Base-by-base conservation (phyloP, 345 rosid species). In the Raphanus sativus region DNA sequence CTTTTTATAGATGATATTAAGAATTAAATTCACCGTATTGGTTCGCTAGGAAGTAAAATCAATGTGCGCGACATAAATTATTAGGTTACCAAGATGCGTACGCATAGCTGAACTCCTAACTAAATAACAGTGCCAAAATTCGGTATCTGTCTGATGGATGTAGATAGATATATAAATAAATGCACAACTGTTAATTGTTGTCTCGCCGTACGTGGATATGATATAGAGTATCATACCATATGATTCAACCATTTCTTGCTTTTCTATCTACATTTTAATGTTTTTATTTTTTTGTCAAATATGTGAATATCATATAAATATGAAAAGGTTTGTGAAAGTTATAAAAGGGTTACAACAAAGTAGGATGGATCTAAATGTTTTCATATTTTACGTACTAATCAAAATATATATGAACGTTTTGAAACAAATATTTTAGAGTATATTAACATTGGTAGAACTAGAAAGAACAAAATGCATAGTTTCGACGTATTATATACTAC, bases 101-200 rank as follows among this genome's bases (percentile, higher is more conserved):
- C 54, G 54, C 54, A 48, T 48, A 48, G 54, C 5, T n/a, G 11
- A 48, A 24, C 36, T 4, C n/a, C 21, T 55, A 65, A 25, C 2
- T 9, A 65, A 26, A 15, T 2, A 54, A 48, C 54, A 4, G 15
- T 4, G 54, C 17, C 54, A 1, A 48, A 48, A 48, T 48, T 48
- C 15, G 54, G 54, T 48, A 48, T 48, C 4, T 45, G 52, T 48
- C 54, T 13, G 17, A 64, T 38, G 34, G 29, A 54, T 34, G 66
- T 40, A 40, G 48, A 40, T 40, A 40, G 48, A 40, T 11, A 40
- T 10, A 40, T 40, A 36, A 33, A 26, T 54, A 65, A 74, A 74
- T 65, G 71, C 65, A 25, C 65, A 74, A 25, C 40, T 65, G 77
- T 65, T 65, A 36, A 52, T 36, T 13, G 69, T 73, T 32, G 34